phyloP scores from a whole-genome alignment of 2,329 filamentous ascomycete species.

The Incumbomyces delicatus region DNA sequence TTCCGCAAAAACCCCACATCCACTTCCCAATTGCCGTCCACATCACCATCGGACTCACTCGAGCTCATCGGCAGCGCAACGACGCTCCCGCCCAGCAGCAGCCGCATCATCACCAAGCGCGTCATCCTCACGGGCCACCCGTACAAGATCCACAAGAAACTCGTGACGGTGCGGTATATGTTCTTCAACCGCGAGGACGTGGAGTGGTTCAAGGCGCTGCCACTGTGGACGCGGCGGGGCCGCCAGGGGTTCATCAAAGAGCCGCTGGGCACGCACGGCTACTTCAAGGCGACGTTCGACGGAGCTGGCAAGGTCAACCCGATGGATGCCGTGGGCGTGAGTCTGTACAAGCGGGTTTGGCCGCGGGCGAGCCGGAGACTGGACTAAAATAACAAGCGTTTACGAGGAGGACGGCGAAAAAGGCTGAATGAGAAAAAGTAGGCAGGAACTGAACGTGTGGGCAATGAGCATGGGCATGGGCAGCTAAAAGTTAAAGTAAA shows the following conservation, averaged over 20 bases:
- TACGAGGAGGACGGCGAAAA: too few species aligned
- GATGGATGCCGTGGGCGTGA: slow-evolving; percentile 86
- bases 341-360: slow-evolving; percentile 76
- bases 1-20: slow-evolving; percentile 59
- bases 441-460: too few species aligned
- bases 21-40: slow-evolving; percentile 24
- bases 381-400: neutral
- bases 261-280: slow-evolving; percentile 90
- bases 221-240: slow-evolving; percentile 85
- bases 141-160: slow-evolving; percentile 96
- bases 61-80: slow-evolving; percentile 80
- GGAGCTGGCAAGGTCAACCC: slow-evolving; percentile 71
- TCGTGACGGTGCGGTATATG: slow-evolving; percentile 98
- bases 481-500: too few species aligned
- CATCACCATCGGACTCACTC: slow-evolving; percentile 30
- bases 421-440: too few species aligned
- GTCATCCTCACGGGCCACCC: slow-evolving; percentile 91
- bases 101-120: slow-evolving; percentile 81
- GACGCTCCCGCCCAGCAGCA: slow-evolving; percentile 62
- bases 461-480: too few species aligned
- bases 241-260: slow-evolving; percentile 90
- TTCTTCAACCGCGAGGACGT: slow-evolving; percentile 97
- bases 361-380: slow-evolving; percentile 53
- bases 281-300: slow-evolving; percentile 98
- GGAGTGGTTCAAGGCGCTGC: slow-evolving; percentile 93